Conservation (phyloP, 2,329 filamentous ascomycete genomes). For the Apiospora saccharicola region DNA sequence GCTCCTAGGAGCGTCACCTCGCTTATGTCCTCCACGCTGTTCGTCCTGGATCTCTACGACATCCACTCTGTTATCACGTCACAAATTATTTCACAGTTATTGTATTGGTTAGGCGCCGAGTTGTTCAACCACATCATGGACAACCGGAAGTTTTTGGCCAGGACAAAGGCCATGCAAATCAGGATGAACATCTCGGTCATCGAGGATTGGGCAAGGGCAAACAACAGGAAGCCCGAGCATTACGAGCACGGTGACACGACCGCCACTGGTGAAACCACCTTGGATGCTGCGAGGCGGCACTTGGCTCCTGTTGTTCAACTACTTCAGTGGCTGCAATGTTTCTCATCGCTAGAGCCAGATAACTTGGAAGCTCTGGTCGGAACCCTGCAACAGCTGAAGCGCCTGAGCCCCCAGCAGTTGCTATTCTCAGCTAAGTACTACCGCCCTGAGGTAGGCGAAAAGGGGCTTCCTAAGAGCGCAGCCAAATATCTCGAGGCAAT, state of each 20-base stretch:
- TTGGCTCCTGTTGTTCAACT: slow-evolving; percentile 91
- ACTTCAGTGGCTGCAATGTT: slow-evolving; percentile 96
- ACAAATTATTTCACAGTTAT: slow-evolving; percentile 88
- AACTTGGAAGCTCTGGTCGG: slow-evolving; percentile 88
- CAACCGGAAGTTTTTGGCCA: slow-evolving; percentile 89
- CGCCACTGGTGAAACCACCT: slow-evolving; percentile 83
- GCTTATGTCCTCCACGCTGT: slow-evolving; percentile 91
- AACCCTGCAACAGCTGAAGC: slow-evolving; percentile 87
- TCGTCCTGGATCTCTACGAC: slow-evolving; percentile 98
- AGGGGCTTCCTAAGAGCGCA: slow-evolving; percentile 85
- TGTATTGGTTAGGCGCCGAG: slow-evolving; percentile 96
- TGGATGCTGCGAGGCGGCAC: slow-evolving; percentile 84
- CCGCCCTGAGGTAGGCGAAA: slow-evolving; percentile 93
- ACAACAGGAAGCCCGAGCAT: slow-evolving; percentile 94
- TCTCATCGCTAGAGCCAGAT: slow-evolving; percentile 86
- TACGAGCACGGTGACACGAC: slow-evolving; percentile 91
- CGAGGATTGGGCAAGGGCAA: slow-evolving; percentile 94
- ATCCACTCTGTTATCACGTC: slow-evolving; percentile 96
- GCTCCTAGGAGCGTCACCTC: slow-evolving; percentile 96
- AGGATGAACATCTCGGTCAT: slow-evolving; percentile 97
- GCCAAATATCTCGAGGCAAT: slow-evolving; percentile 85
- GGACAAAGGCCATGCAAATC: slow-evolving; percentile 99
- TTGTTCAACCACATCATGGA: slow-evolving; percentile 98
- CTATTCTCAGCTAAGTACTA: slow-evolving; percentile 94
- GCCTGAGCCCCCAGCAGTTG: slow-evolving; percentile 85